phyloP scores from a whole-genome alignment of 768 basidiomycete genomes.

The Naganishia onofrii region DNA sequence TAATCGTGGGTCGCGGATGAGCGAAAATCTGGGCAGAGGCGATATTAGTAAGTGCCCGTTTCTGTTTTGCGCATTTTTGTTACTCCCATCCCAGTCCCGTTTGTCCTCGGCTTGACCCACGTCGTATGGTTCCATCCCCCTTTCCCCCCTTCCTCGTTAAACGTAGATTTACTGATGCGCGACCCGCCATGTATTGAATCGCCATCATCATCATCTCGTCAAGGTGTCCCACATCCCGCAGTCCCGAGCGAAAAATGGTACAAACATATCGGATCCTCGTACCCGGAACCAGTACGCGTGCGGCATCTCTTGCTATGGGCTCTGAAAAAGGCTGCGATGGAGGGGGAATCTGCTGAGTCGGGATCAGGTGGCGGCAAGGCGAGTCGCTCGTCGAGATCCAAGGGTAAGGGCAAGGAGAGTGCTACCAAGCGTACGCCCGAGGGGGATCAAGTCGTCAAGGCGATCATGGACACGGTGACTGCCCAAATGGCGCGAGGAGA shows the following conservation, averaged over 20 bases:
- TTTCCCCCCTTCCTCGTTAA: neutral
- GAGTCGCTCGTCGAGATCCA: slow-evolving; percentile 32
- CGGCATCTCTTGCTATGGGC: slow-evolving; percentile 47
- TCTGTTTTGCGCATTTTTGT: too few relatives aligned
- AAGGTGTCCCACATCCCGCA: slow-evolving; percentile 46
- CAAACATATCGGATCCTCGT: slow-evolving; percentile 43
- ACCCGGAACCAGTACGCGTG: slow-evolving; percentile 47
- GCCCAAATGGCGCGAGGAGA: slow-evolving; percentile 39
- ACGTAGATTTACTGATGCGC: slow-evolving; percentile 8
- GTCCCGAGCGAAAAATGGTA: slow-evolving; percentile 42
- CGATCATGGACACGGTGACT: slow-evolving; percentile 48
- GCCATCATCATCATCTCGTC: slow-evolving; percentile 21
- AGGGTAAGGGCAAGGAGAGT: slow-evolving; percentile 36
- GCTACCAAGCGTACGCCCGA: slow-evolving; percentile 37
- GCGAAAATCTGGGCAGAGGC: slow-evolving; percentile 45
- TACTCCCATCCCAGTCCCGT: too few relatives aligned
- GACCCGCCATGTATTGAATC: slow-evolving; percentile 25
- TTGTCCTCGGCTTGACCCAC: slow-evolving; percentile 3
- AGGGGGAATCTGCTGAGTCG: slow-evolving; percentile 30
- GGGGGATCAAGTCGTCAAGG: slow-evolving; percentile 45
- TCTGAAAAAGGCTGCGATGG: slow-evolving; percentile 39
- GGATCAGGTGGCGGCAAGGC: too few relatives aligned
- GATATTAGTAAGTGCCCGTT: slow-evolving; percentile 45
- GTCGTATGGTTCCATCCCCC: too few relatives aligned
- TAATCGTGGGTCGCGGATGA: slow-evolving; percentile 45